Evolutionary conservation across 176 grass and related monocot species (phyloP).

Genomic region (Metroxylon sagu): DNA sequence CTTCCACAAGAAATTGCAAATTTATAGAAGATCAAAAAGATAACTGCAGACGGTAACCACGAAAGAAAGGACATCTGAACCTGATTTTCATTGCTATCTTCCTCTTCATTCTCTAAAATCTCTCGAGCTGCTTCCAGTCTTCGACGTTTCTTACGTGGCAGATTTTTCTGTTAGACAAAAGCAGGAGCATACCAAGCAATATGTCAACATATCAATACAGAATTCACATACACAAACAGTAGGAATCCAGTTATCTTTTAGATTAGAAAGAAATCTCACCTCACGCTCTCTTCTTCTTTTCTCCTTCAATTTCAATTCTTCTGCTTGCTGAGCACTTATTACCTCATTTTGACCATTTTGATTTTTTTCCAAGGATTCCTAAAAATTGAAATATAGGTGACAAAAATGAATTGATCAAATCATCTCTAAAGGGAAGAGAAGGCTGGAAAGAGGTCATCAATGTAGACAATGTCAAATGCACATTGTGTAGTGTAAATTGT

Average conservation of each 20-base stretch:
- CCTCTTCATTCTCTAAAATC: conserved; percentile 48
- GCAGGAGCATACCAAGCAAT: neutral
- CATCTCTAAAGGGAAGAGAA: no score
- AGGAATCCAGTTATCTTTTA: neutral
- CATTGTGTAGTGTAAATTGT: no score
- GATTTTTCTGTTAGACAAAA: conserved; percentile 61
- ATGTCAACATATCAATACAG: no score
- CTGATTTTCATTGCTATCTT: conserved; percentile 49
- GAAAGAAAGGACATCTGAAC: conserved; percentile 24
- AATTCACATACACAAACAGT: no score
- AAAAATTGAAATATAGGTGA: conserved; percentile 3
- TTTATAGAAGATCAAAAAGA: conserved; percentile 9
- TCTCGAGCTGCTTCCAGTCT: conserved; percentile 67
- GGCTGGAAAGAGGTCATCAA: no score
- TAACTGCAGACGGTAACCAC: no score
- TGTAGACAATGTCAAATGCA: no score
- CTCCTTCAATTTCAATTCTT: conserved; percentile 84
- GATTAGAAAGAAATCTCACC: conserved; percentile 29
- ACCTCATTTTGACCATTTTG: conserved; percentile 25
- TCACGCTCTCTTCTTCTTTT: conserved; percentile 75
- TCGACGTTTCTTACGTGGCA: conserved; percentile 81
- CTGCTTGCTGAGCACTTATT: conserved; percentile 77
- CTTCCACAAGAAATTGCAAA: no score
- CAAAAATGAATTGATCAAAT: conserved; percentile 1
- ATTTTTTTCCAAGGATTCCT: conserved; percentile 53